Percentiles rank a stretch among this genome's conserved stretches.
These are phyloP conservation scores for Lactarius hengduanensis DNA, from an alignment of 768 basidiomycete genomes.

Conservation along the genomic window DNA sequence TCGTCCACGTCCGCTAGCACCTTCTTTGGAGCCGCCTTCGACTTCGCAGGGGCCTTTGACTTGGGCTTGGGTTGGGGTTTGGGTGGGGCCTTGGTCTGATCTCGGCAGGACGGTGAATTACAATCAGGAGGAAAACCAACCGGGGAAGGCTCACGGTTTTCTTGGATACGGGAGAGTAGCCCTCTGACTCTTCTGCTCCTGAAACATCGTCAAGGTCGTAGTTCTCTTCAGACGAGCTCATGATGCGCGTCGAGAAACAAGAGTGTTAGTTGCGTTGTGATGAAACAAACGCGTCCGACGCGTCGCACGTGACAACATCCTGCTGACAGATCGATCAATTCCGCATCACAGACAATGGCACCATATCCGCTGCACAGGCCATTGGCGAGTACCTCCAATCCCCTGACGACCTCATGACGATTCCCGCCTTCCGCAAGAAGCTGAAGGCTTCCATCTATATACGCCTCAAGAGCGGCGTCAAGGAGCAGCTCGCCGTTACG, in stretches of 20 bases:
- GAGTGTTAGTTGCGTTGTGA: background rate
- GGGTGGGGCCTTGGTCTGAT: slow-evolving; percentile 44
- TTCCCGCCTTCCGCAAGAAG: slow-evolving; percentile 87
- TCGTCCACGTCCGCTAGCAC: slow-evolving; percentile 61
- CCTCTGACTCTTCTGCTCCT: slow-evolving; percentile 64
- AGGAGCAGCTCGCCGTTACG: slow-evolving; percentile 89
- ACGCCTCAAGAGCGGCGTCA: slow-evolving; percentile 85
- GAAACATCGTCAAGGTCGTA: slow-evolving; percentile 61
- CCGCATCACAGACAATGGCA: slow-evolving; percentile 39
- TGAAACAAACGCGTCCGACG: slow-evolving; percentile 17
- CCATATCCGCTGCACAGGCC: slow-evolving; percentile 79
- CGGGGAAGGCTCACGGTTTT: slow-evolving; percentile 43
- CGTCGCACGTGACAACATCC: slow-evolving; percentile 24
- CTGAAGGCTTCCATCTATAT: slow-evolving; percentile 92
- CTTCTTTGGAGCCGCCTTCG: slow-evolving; percentile 59
- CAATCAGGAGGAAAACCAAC: slow-evolving; percentile 29
- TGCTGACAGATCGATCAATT: too few relatives aligned
- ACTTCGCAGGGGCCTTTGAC: slow-evolving; percentile 47
- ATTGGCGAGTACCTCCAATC: slow-evolving; percentile 90
- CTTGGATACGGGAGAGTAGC: slow-evolving; percentile 53
- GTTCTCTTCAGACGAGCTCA: slow-evolving; percentile 78
- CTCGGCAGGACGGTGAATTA: slow-evolving; percentile 26
- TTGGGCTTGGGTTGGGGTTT: slow-evolving; percentile 49
- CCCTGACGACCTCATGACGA: slow-evolving; percentile 89
- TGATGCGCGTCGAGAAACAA: slow-evolving; percentile 33